phyloP scores from a whole-genome alignment of 306 rosid species.

The Ormosia semicastrata region DNA sequence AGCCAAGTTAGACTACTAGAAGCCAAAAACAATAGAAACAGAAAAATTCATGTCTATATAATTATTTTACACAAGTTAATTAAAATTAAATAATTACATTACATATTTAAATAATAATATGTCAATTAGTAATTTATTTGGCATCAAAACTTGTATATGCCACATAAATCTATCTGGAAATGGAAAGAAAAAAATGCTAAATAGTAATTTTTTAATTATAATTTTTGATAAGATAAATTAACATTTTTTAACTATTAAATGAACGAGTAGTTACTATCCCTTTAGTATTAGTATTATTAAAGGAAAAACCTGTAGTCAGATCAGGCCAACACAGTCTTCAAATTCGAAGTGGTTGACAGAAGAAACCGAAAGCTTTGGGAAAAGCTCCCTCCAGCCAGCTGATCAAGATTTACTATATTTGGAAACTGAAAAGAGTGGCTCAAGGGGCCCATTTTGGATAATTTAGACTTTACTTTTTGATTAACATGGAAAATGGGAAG shows the following conservation, averaged over 20 bases:
- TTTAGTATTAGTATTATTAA: too few relatives aligned
- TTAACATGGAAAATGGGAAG: not conserved
- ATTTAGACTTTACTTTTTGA: not conserved
- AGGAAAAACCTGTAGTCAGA: not conserved
- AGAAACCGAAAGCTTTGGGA: slow-evolving; percentile 28
- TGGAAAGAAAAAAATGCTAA: not conserved
- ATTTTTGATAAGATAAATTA: too few relatives aligned
- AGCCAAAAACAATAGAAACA: too few relatives aligned
- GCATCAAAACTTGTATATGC: not conserved
- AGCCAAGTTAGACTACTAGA: not conserved
- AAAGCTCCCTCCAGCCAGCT: slow-evolving; percentile 17
- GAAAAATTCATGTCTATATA: too few relatives aligned
- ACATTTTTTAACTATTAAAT: too few relatives aligned
- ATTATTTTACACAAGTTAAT: too few relatives aligned
- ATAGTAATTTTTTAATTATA: too few relatives aligned
- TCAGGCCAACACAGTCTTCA: slow-evolving; percentile 24
- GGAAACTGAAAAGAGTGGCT: slow-evolving; percentile 30
- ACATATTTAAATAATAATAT: not conserved
- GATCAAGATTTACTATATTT: slow-evolving; percentile 38
- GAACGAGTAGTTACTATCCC: too few relatives aligned
- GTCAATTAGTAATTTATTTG: not conserved
- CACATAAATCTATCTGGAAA: not conserved
- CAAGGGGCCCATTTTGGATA: slow-evolving; percentile 18
- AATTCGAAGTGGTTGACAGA: slow-evolving; percentile 21
- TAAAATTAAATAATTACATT: not conserved